Conservation (phyloP, 139 green algal genomes). For the Ettlia oleoabundans region DNA sequence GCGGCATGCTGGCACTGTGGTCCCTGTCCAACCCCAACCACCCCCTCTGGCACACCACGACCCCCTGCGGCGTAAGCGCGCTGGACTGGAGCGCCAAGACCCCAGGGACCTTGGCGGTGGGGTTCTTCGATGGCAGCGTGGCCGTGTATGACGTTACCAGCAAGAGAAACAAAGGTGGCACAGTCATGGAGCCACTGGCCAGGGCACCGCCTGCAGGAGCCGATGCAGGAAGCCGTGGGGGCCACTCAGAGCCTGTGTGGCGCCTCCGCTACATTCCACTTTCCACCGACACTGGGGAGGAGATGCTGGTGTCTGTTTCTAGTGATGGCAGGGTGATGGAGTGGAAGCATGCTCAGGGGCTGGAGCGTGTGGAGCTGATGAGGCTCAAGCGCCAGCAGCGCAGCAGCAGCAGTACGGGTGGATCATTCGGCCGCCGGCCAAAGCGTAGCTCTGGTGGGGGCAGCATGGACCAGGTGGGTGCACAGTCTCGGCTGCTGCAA, state of each 20-base stretch:
- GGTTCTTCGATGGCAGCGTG: conserved; percentile 74
- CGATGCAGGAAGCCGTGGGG: conserved; percentile 22
- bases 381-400: conserved; percentile 70
- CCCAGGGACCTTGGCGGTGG: conserved; percentile 70
- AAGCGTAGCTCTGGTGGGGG: neutral
- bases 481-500: too few relatives aligned
- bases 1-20: conserved; percentile 82
- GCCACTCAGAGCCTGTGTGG: conserved; percentile 83
- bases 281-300: conserved; percentile 67
- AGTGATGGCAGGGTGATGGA: conserved; percentile 74
- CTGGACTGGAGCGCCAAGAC: conserved; percentile 73
- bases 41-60: conserved; percentile 76
- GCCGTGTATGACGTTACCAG: conserved; percentile 72
- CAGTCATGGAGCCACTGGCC: neutral
- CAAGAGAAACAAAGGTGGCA: neutral
- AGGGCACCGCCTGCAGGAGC: neutral
- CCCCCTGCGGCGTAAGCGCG: conserved; percentile 66
- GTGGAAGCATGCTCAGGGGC: conserved; percentile 56
- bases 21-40: conserved; percentile 81
- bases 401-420: conserved; percentile 24
- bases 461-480: neutral
- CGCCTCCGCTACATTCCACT: conserved; percentile 76
- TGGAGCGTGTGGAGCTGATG: conserved; percentile 85
- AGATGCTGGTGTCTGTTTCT: conserved; percentile 86
- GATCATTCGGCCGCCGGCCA: neutral